A percentile compares a stretch with the other conserved stretches of the same genome.
Conservation (phyloP, 345 rosid species). For the Fremontodendron californicum region DNA sequence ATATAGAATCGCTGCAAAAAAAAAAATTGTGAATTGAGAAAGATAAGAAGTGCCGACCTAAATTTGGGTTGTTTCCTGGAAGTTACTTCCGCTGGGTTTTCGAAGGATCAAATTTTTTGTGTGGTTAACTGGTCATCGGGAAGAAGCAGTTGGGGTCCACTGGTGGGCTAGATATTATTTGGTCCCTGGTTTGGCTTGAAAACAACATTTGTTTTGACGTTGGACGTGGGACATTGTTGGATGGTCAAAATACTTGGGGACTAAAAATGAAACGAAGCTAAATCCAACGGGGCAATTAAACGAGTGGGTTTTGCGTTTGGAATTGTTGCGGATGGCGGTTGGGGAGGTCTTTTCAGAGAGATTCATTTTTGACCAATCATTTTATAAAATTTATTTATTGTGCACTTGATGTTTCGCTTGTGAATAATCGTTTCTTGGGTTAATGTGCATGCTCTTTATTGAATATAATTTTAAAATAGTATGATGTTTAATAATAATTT, state of each 20-base stretch:
- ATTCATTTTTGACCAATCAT: background rate
- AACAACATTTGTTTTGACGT: background rate
- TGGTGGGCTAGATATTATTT: slow-evolving; percentile 11
- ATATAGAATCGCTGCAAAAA: background rate
- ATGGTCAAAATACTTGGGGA: slow-evolving; percentile 30
- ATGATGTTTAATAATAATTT: too few relatives aligned
- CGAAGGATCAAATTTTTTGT: background rate
- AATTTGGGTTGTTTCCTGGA: slow-evolving; percentile 7
- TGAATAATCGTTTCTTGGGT: too few relatives aligned
- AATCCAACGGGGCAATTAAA: background rate
- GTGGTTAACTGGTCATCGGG: background rate
- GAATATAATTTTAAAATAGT: too few relatives aligned
- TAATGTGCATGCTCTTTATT: too few relatives aligned
- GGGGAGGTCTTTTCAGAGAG: background rate
- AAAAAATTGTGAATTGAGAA: background rate
- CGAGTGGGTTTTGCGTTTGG: background rate
- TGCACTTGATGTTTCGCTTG: background rate
- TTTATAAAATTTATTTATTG: background rate
- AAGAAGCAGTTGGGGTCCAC: slow-evolving; percentile 17
- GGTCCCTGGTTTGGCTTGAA: background rate
- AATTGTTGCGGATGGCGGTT: background rate
- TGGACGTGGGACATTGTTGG: background rate
- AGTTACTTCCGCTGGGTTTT: slow-evolving; percentile 4
- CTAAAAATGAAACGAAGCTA: too few relatives aligned
- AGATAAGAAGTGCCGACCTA: background rate